Conservation (phyloP, 148 eudicot genomes). For the Silene conica region DNA sequence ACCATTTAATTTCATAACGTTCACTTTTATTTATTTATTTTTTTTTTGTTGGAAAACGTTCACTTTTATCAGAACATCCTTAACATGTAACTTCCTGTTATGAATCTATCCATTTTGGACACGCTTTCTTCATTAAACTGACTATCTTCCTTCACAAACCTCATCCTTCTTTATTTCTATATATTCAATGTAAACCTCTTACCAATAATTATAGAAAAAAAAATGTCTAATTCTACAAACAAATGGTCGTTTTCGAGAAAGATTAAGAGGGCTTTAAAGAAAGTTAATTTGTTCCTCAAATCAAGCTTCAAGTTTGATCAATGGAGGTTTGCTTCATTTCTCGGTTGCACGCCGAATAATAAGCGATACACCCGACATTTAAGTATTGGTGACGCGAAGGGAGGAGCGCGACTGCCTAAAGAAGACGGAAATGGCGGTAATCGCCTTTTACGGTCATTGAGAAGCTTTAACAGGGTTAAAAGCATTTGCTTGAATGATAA, state of each 20-base stretch:
- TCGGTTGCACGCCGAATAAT: background rate
- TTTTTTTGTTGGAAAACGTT: too few species aligned
- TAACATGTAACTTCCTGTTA: slow-evolving; percentile 12
- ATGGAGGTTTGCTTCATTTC: slow-evolving; percentile 21
- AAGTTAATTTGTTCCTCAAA: slow-evolving; percentile 21
- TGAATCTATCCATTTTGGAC: slow-evolving; percentile 19
- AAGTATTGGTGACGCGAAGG: slow-evolving; percentile 16
- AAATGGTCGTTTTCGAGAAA: slow-evolving; percentile 25
- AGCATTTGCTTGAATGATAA: background rate
- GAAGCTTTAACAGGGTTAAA: slow-evolving; percentile 26
- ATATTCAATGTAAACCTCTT: slow-evolving; percentile 12
- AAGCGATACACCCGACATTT: slow-evolving; percentile 27
- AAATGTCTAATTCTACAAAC: background rate
- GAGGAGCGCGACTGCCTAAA: slow-evolving; percentile 2
- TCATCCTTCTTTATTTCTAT: background rate
- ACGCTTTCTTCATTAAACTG: slow-evolving; percentile 24
- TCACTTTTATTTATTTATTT: too few species aligned
- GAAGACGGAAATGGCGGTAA: background rate
- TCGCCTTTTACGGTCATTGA: slow-evolving; percentile 15
- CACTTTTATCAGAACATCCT: slow-evolving; percentile 19
- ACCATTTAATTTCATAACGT: too few species aligned
- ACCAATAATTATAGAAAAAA: background rate
- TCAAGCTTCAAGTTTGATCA: slow-evolving; percentile 15
- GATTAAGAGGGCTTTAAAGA: slow-evolving; percentile 25
- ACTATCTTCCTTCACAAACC: slow-evolving; percentile 25